Evolutionary conservation across 2,329 filamentous ascomycete genomes (phyloP).

Genomic region (Monilinia vaccinii-corymbosi): DNA sequence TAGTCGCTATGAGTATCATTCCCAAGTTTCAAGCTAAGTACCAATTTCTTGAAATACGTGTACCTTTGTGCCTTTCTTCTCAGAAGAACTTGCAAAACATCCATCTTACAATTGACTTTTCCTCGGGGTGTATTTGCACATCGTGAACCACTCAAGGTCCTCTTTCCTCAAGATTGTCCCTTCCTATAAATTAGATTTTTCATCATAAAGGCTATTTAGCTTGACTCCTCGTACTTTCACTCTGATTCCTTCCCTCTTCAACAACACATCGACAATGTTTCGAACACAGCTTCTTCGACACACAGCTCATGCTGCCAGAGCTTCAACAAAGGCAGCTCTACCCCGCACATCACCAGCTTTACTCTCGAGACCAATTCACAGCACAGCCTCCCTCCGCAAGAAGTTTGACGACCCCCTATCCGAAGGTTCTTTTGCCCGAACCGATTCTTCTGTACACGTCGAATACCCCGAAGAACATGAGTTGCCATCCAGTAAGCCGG

Average conservation of each 20-base stretch:
- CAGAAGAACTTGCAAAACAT: neutral
- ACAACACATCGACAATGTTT: slow-evolving; percentile 22
- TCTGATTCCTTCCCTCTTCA: neutral
- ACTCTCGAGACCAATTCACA: slow-evolving; percentile 18
- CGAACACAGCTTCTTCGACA: slow-evolving; percentile 25
- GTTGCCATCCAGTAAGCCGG: slow-evolving; percentile 60
- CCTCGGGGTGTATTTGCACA: neutral
- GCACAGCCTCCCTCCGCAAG: slow-evolving; percentile 16
- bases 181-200: neutral
- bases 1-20: neutral
- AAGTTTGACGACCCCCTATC: slow-evolving; percentile 21
- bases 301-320: slow-evolving; percentile 20
- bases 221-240: neutral
- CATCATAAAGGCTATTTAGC: neutral
- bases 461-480: slow-evolving; percentile 69
- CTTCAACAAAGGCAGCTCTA: slow-evolving; percentile 13
- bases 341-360: slow-evolving; percentile 14
- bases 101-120: neutral
- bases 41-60: neutral
- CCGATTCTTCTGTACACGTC: slow-evolving; percentile 67
- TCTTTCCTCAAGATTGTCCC: neutral
- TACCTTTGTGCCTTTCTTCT: neutral
- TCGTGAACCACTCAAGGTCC: neutral
- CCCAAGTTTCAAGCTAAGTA: neutral
- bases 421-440: slow-evolving; percentile 54